Percentiles rank a stretch among this genome's conserved stretches.
Evolutionary conservation across 352 stramenopile genomes (phyloP).

Genomic region (Phytopythium cucurbitacearum): DNA sequence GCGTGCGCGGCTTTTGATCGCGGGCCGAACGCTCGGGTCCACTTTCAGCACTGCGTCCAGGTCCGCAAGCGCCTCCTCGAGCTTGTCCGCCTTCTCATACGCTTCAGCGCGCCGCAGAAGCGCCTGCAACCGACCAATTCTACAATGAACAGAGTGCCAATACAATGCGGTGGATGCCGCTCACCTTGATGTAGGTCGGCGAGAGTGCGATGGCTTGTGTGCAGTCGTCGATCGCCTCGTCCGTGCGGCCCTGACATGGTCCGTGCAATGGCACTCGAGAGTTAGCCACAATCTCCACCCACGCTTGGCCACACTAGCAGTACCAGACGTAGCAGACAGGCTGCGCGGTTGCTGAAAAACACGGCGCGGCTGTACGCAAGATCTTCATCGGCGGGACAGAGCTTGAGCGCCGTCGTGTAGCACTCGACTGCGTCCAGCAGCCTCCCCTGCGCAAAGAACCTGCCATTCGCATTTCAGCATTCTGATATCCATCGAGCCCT

Average conservation of each 20-base stretch:
- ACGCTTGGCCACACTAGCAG: slow-evolving; percentile 1
- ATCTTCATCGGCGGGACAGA: slow-evolving; percentile 60
- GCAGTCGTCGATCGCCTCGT: slow-evolving; percentile 94
- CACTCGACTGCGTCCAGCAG: slow-evolving; percentile 81
- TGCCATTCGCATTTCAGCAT: slow-evolving; percentile 12
- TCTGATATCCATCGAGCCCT: not conserved
- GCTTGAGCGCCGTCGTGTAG: slow-evolving; percentile 80
- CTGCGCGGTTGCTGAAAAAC: slow-evolving; percentile 84
- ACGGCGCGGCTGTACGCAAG: slow-evolving; percentile 25
- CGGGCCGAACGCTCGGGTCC: slow-evolving; percentile 74
- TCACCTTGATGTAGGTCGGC: slow-evolving; percentile 94
- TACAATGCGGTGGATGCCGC: not conserved
- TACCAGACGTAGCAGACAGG: slow-evolving; percentile 67
- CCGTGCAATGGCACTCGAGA: not conserved
- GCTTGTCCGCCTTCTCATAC: slow-evolving; percentile 90
- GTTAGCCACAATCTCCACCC: not conserved
- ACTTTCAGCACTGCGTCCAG: slow-evolving; percentile 92
- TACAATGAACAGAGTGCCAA: not conserved
- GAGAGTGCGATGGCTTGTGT: slow-evolving; percentile 92
- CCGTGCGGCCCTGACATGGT: slow-evolving; percentile 33
- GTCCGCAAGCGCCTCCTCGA: slow-evolving; percentile 91
- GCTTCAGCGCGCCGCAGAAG: slow-evolving; percentile 90
- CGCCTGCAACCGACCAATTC: slow-evolving; percentile 19
- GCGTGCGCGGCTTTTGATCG: slow-evolving; percentile 52
- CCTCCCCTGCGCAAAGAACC: slow-evolving; percentile 62